Base-by-base conservation (phyloP, 2,329 filamentous ascomycete genomes). In the Monilinia aucupariae region DNA sequence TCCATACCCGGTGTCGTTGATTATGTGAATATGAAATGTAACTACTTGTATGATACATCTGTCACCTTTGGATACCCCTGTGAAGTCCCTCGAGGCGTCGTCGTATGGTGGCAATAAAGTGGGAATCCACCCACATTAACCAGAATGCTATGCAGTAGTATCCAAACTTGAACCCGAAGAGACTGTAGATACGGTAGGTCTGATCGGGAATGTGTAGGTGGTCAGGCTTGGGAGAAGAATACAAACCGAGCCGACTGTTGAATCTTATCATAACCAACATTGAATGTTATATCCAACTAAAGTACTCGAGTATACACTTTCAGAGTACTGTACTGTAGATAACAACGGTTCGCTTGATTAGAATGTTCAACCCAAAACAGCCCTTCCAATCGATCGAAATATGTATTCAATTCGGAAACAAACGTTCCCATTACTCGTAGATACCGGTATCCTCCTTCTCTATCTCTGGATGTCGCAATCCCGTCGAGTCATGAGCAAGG, bases 391-490 rank as follows among this genome's bases (percentile, higher is more conserved):
- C 12, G 10, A 47, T n/a, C 22, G 8, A 15, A 25, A 25, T 45
- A 45, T 22, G 4, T n/a, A n/a, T n/a, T n/a, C n/a, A n/a, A n/a
- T n/a, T n/a, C 25, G n/a, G 25, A 43, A 39, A 43, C 15, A 30
- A 30, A 55, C 30, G 3, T 15, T 34, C 5, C 49, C 20, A 32
- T 27, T 50, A n/a, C n/a, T n/a, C n/a, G n/a, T n/a, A 34, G 17
- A 49, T 49, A 27, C 20, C 20, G 43, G 6, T 22, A 47, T 10
- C 10, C 5, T 22, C 43, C n/a, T 25, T 34, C 30, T 30, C 22
- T 47, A 58, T 56, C 54, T 58, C 20, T 27, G 41, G 54, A 47
- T 34, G 7, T 27, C n/a, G 30, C 54, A n/a, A 56, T 34, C 27
- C 39, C 41, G n/a, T 58, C 13, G 15, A 25, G 20, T 58, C 30